Base-by-base conservation (phyloP, 345 rosid genomes). In the Hirschfeldia incana region DNA sequence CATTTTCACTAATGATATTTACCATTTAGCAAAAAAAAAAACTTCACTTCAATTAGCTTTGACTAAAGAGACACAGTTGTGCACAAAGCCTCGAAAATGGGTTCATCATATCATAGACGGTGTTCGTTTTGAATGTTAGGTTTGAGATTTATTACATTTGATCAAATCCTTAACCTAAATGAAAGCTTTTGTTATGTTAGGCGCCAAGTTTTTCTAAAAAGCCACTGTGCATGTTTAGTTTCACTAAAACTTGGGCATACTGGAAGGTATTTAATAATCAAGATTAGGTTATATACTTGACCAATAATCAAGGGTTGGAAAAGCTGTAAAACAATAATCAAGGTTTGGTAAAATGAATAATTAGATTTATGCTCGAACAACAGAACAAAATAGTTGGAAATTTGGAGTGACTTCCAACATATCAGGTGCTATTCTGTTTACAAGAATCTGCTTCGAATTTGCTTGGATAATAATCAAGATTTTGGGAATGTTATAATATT, bases 71-170 rank as follows among this genome's bases (percentile, higher is more conserved):
- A 15, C 26, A 6, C 26, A 6, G 58, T 51, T 51, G 9, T 65
- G 44, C 67, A 53, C 28, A 37, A 42, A 64, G 72, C 65, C 49
- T 39, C 2, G 46, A 39, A 53, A 57, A 16, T 29, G 32, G 63
- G 27, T 16, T 64, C 76, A 34, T 46, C 17, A 7, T 17, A n/a
- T 69, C 32, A 30, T 29, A 39, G 62, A 69, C 16, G 3, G 28
- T 13, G 2, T 15, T 29, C 11, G 17, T 58, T 88, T 60, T 88
- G 81, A 34, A 46, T 12, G 53, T 8, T 39, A 3, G 9, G 12
- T 39, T 8, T 39, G 46, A 39, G 3, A 39, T 39, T 2, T 8
- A 1, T 9, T 39, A 8, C 44, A 39, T 36, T 39, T 9, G 13
- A 39, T 39, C 2, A 39, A 2, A 44, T 11, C 51, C 51, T 44